Conservation (phyloP, 1,284 basidiomycete genomes). For the Moesziomyces globuligerus region DNA sequence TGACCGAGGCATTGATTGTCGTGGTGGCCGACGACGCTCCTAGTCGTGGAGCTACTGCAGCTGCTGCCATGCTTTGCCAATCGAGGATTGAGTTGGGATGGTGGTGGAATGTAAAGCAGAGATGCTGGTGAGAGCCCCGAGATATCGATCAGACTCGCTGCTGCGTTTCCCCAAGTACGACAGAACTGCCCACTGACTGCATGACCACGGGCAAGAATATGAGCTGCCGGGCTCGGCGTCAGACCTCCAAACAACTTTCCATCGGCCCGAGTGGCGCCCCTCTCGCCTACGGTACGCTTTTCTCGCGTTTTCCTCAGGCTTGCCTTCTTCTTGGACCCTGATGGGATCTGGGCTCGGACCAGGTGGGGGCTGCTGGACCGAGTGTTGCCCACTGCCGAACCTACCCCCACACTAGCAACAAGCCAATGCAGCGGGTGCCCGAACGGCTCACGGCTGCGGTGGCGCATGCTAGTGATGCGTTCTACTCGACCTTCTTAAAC, state of each 20-base stretch:
- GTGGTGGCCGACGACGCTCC: background rate
- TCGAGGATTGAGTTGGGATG: background rate
- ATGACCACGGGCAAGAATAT: no score
- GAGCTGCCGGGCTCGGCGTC: no score
- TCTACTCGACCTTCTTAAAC: background rate
- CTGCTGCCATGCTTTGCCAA: background rate
- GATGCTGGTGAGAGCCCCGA: no score
- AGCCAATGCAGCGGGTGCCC: background rate
- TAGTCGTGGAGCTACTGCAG: background rate
- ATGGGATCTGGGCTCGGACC: background rate
- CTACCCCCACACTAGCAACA: background rate
- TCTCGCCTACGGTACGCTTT: background rate
- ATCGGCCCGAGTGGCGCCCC: background rate
- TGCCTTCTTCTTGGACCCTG: background rate
- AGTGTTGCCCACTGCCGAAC: background rate
- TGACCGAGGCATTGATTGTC: conserved; percentile 1
- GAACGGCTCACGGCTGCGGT: no score
- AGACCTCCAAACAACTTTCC: background rate
- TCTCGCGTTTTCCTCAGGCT: no score
- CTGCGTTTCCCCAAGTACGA: no score
- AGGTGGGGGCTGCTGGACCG: background rate
- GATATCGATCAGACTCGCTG: no score
- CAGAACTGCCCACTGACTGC: no score
- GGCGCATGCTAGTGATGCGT: no score
- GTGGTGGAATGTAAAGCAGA: background rate